Percentiles rank a stretch among this genome's conserved stretches.
phyloP scores from a whole-genome alignment of 208 protist species.

The Wallacemonas sp. region DNA sequence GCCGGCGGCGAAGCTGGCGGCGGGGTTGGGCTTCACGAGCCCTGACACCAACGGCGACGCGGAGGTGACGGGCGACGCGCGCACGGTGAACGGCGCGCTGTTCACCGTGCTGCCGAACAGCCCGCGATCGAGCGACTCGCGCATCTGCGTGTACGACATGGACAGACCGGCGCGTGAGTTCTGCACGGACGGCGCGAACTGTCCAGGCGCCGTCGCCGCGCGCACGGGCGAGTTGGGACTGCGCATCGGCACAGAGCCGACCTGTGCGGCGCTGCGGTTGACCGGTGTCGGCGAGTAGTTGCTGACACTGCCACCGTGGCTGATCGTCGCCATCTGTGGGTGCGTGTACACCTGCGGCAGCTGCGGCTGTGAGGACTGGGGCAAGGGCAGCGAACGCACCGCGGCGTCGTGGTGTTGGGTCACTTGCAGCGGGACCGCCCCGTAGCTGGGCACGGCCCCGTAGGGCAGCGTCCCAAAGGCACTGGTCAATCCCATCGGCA shows the following conservation, averaged over 20 bases:
- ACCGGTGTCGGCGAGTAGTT: no score
- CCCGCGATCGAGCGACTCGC: not conserved
- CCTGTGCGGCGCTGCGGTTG: no score
- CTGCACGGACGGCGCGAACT: not conserved
- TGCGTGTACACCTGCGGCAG: no score
- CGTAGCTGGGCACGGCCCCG: no score
- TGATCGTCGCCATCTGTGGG: no score
- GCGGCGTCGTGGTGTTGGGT: no score
- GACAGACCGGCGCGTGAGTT: slow-evolving; percentile 1
- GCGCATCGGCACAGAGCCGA: not conserved
- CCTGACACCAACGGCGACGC: not conserved
- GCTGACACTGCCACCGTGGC: not conserved
- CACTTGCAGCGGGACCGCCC: no score
- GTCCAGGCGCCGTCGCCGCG: not conserved
- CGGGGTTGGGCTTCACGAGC: not conserved
- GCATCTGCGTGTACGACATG: not conserved
- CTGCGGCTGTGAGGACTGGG: no score
- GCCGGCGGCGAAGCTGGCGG: not conserved
- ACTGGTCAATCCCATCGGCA: no score
- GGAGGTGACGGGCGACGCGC: not conserved
- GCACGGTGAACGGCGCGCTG: not conserved
- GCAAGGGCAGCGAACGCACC: no score
- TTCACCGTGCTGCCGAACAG: not conserved
- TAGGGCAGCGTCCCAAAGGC: no score
- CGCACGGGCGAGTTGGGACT: slow-evolving; percentile 1